Base-by-base conservation (phyloP, 495 filamentous ascomycete genomes). In the Aspergillus indologenus region DNA sequence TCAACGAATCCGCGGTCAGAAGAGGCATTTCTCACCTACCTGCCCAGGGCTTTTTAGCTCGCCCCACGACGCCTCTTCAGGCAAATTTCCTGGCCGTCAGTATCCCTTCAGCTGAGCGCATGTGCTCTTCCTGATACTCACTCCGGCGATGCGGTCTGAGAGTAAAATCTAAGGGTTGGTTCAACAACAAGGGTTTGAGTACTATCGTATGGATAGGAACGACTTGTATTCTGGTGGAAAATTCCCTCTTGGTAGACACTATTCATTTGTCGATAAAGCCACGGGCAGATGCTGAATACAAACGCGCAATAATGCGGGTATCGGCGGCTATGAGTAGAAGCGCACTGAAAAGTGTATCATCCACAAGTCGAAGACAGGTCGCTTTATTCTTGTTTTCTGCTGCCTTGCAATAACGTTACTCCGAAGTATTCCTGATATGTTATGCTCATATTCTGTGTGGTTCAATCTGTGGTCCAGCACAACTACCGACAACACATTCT, bases 1-100 rank as follows among this genome's bases (percentile, higher is more conserved):
- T 48, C 65, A 65, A 62, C 73, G 72, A 76, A 76, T 76, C 54
- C 55, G 31, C 46, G 52, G 61, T 31, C 58, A 52, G 50, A 74
- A 61, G 54, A 58, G 61, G 21, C 59, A 40, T 53, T 51, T 56
- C 62, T 44, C 34, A 40, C 34, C 48, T 59, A 60, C 51, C 60
- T 62, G 58, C 52, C 56, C 62, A 65, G 65, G 53, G 58, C 60
- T 14, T 29, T 58, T 64, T 67, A 69, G 60, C 54, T 62, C 49
- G 65, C 62, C 65, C 67, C 65, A 57, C 60, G 58, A 56, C 22
- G 45, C 44, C 34, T 40, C 34, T 40, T 40, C 2, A 11, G 34
- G 26, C 3, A 15, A 40, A 11, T 40, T 60, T 48, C 17, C 54
- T 18, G 24, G 53, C 53, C 62, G 63, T 63, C 62, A 59, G 60